Conservation (phyloP, 441 rosid species). For the Mallotus japonicus region DNA sequence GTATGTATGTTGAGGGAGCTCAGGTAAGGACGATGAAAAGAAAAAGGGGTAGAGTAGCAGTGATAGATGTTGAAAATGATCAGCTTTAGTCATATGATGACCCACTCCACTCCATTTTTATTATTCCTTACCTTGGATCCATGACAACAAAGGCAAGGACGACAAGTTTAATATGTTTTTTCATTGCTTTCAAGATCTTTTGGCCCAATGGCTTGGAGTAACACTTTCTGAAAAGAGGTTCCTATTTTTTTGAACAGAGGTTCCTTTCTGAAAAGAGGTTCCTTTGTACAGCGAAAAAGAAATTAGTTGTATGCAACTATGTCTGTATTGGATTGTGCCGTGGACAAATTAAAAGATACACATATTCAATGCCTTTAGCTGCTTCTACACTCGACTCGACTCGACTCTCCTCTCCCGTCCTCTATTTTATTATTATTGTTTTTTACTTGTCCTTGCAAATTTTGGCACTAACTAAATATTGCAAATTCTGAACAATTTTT, state of each 20-base stretch:
- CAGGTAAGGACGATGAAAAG: not conserved
- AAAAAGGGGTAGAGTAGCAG: not conserved
- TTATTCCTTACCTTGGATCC: constrained; percentile 42
- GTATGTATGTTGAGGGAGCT: constrained; percentile 6
- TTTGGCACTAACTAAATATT: too few species aligned
- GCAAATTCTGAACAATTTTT: too few species aligned
- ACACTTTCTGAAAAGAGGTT: constrained; percentile 37
- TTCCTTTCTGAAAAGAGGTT: constrained; percentile 41
- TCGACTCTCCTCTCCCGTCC: too few species aligned
- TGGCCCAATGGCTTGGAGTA: not conserved
- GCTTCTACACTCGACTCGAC: too few species aligned
- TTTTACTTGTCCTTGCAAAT: too few species aligned
- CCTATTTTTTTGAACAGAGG: too few species aligned
- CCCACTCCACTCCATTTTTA: constrained; percentile 17
- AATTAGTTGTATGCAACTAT: constrained; percentile 25
- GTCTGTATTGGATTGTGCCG: too few species aligned
- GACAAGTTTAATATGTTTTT: too few species aligned
- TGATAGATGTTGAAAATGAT: constrained; percentile 11
- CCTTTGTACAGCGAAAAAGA: constrained; percentile 19
- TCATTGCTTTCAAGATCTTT: not conserved
- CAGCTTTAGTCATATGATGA: constrained; percentile 23
- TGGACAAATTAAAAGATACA: too few species aligned
- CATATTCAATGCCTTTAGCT: too few species aligned
- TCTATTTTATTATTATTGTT: too few species aligned
- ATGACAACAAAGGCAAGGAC: constrained; percentile 30